Evolutionary conservation across 371 early-diverging fungal genomes (phyloP).

Genomic region (Mycotypha africana): DNA sequence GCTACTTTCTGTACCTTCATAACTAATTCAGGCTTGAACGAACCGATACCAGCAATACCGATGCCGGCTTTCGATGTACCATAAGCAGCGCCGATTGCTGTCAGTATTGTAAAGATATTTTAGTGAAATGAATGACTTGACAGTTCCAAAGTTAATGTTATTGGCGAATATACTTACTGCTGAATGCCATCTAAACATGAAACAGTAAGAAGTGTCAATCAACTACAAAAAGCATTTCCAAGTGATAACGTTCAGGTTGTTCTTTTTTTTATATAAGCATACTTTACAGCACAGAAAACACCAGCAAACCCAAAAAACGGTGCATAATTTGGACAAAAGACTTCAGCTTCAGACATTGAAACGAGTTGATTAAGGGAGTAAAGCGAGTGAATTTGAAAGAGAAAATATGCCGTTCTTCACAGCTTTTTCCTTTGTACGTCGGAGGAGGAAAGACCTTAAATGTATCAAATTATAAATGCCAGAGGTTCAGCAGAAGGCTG

Average conservation of each 20-base stretch:
- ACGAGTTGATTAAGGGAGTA: no score
- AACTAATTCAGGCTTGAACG: constrained; percentile 83
- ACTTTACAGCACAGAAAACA: constrained; percentile 40
- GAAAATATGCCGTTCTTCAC: no score
- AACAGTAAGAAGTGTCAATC: background rate
- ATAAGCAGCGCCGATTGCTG: constrained; percentile 89
- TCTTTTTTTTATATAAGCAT: background rate
- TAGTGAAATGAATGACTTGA: background rate
- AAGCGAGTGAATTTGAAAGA: no score
- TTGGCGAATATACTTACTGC: constrained; percentile 24
- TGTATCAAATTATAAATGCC: no score
- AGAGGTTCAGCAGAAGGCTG: no score
- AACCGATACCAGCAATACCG: constrained; percentile 85
- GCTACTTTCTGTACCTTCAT: constrained; percentile 74
- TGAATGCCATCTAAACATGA: constrained; percentile 31
- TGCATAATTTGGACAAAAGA: constrained; percentile 43
- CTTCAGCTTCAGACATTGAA: constrained; percentile 26
- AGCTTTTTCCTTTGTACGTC: no score
- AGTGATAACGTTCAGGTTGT: background rate
- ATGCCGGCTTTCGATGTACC: constrained; percentile 91
- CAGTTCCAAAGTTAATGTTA: no score
- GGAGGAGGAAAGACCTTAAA: no score
- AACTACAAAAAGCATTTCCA: background rate
- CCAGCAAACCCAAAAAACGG: constrained; percentile 49
- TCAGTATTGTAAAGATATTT: constrained; percentile 1